phyloP scores from a whole-genome alignment of 768 basidiomycete genomes.

The Boletellus ananiceps region DNA sequence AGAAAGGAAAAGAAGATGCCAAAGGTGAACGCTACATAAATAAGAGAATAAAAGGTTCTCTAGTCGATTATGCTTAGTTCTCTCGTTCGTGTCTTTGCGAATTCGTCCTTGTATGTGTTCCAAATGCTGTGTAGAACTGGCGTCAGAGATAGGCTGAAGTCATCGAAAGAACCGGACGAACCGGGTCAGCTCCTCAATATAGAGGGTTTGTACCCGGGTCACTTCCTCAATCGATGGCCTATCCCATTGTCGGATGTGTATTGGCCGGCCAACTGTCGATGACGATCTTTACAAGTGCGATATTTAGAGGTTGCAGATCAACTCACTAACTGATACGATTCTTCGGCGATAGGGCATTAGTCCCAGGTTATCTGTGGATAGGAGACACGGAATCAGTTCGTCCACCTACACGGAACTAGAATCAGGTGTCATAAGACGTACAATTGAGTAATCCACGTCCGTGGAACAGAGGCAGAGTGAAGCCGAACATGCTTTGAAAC shows the following conservation, averaged over 20 bases:
- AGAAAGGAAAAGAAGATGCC: background rate
- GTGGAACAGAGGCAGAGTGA: slow-evolving; percentile 96
- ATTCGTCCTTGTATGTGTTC: slow-evolving; percentile 93
- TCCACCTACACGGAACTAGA: too few relatives aligned
- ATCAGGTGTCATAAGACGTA: slow-evolving; percentile 36
- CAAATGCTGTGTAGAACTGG: slow-evolving; percentile 61
- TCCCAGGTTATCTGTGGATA: slow-evolving; percentile 76
- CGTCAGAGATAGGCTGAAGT: slow-evolving; percentile 6
- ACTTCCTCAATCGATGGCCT: slow-evolving; percentile 83
- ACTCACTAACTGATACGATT: slow-evolving; percentile 96
- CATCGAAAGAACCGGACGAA: slow-evolving; percentile 33
- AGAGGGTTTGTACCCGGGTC: slow-evolving; percentile 70
- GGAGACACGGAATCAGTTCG: background rate
- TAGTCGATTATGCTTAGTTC: slow-evolving; percentile 78
- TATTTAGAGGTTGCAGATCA: background rate
- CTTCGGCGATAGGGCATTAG: slow-evolving; percentile 93
- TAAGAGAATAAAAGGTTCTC: slow-evolving; percentile 1
- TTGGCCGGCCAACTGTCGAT: slow-evolving; percentile 77
- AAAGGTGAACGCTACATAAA: background rate
- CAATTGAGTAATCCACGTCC: slow-evolving; percentile 94
- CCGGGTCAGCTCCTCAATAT: slow-evolving; percentile 92
- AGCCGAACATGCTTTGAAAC: slow-evolving; percentile 91
- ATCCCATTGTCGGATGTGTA: slow-evolving; percentile 69
- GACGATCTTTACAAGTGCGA: background rate
- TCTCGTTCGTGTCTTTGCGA: slow-evolving; percentile 75